Evolutionary conservation across 2,329 filamentous ascomycete genomes (phyloP).

Genomic region (Dactylellina leptospora): DNA sequence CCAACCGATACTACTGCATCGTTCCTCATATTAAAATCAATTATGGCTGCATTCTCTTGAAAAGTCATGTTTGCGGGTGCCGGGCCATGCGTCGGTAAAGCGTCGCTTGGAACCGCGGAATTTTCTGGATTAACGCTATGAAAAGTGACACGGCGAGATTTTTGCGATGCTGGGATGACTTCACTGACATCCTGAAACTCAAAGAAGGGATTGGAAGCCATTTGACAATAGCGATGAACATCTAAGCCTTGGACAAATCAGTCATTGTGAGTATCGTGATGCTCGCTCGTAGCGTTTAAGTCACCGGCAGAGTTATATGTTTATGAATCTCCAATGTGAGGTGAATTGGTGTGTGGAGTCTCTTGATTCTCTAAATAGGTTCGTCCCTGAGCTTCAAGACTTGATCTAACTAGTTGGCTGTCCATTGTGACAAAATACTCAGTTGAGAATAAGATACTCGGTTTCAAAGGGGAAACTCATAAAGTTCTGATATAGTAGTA

Average conservation of each 20-base stretch:
- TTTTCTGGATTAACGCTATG: not conserved
- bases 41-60: constrained; percentile 1
- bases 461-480: not conserved
- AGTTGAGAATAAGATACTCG: not conserved
- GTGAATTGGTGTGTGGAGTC: not conserved
- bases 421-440: constrained; percentile 1
- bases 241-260: not conserved
- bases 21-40: not conserved
- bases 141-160: not conserved
- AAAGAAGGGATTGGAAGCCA: constrained; percentile 5
- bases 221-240: not conserved
- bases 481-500: not conserved
- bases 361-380: not conserved
- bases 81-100: not conserved
- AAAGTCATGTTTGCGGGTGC: not conserved
- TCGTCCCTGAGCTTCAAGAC: not conserved
- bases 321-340: not conserved
- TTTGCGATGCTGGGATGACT: constrained; percentile 1
- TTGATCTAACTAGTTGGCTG: not conserved
- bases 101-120: constrained; percentile 3
- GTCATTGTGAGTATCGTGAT: constrained; percentile 2
- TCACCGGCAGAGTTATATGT: not conserved
- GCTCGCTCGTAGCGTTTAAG: not conserved
- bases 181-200: constrained; percentile 2
- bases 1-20: not conserved